phyloP scores from a whole-genome alignment of 2,329 filamentous ascomycete species.

The Stachybotrys elegans region DNA sequence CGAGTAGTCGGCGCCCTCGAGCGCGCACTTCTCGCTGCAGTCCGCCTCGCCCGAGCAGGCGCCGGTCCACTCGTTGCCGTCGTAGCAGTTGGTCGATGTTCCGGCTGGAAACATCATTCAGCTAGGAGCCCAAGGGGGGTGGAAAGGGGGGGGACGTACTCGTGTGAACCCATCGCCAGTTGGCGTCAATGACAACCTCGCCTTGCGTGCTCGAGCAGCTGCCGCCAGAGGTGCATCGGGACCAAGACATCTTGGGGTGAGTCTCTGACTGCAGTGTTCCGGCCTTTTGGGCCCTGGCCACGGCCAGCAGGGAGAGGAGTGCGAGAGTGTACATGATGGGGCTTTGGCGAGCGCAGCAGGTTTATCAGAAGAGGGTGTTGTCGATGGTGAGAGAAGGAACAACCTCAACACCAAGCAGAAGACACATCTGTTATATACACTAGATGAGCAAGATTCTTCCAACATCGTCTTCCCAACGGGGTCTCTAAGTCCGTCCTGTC shows the following conservation, averaged over 20 bases:
- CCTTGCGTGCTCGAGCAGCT: conserved; percentile 36
- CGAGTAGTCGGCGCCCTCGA: conserved; percentile 42
- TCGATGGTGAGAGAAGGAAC: neutral
- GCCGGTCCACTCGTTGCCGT: conserved; percentile 33
- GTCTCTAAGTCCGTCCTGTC: neutral
- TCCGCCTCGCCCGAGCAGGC: conserved; percentile 31
- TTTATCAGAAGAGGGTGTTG: neutral
- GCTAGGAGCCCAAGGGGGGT: neutral
- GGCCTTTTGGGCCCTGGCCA: conserved; percentile 31
- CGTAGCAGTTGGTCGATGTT: conserved; percentile 43
- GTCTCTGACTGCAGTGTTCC: conserved; percentile 31
- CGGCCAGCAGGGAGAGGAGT: conserved; percentile 10
- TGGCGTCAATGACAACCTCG: conserved; percentile 44
- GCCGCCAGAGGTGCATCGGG: conserved; percentile 34
- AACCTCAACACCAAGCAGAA: neutral
- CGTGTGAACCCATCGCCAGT: conserved; percentile 50
- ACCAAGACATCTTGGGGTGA: conserved; percentile 40
- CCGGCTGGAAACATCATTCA: neutral
- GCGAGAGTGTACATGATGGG: conserved; percentile 10
- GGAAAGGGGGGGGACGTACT: conserved; percentile 7
- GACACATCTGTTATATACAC: neutral
- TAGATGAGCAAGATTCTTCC: neutral
- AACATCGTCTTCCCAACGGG: neutral
- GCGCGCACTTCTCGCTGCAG: conserved; percentile 38
- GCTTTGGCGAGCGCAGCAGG: neutral